Percentiles rank a stretch among this genome's conserved stretches.
These are phyloP conservation scores for Trebouxia sp. DNA, from an alignment of 139 green algal genomes.

Conservation along the genomic window DNA sequence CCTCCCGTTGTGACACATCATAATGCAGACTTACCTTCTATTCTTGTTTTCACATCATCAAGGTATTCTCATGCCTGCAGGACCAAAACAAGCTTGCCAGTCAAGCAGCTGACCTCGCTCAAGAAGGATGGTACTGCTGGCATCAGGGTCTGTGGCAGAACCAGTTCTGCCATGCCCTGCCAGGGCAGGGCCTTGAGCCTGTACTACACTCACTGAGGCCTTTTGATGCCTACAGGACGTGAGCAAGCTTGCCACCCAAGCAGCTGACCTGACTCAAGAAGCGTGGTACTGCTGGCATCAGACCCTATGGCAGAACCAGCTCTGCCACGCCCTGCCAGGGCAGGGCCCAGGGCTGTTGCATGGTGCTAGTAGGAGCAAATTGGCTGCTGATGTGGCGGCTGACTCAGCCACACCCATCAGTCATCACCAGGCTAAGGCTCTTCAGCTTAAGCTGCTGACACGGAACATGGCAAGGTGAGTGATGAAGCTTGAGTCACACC, in stretches of 20 bases:
- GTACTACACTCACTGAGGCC: background rate
- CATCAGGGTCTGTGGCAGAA: too few species aligned
- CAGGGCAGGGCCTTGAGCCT: background rate
- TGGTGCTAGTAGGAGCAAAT: conserved; percentile 18
- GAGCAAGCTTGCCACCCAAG: background rate
- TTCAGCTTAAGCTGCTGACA: conserved; percentile 73
- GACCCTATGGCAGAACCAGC: conserved; percentile 42
- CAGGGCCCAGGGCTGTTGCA: conserved; percentile 37
- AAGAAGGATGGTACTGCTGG: too few species aligned
- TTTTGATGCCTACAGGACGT: background rate
- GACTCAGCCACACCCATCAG: conserved; percentile 33
- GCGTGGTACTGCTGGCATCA: conserved; percentile 78
- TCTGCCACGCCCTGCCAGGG: conserved; percentile 5
- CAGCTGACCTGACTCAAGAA: conserved; percentile 38
- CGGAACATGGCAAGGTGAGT: conserved; percentile 42
- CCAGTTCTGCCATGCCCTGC: too few species aligned
- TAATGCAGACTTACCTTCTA: too few species aligned
- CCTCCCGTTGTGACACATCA: too few species aligned
- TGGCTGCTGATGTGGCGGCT: conserved; percentile 29
- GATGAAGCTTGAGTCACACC: too few species aligned
- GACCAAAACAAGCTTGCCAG: too few species aligned
- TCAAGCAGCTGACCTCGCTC: too few species aligned
- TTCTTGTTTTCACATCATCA: too few species aligned
- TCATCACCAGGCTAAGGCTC: conserved; percentile 46
- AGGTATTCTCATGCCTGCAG: too few species aligned